A percentile compares a stretch with the other conserved stretches of the same genome.
Evolutionary conservation across 768 basidiomycete genomes (phyloP).

Genomic region (Xerocomus brunneocitrinus): DNA sequence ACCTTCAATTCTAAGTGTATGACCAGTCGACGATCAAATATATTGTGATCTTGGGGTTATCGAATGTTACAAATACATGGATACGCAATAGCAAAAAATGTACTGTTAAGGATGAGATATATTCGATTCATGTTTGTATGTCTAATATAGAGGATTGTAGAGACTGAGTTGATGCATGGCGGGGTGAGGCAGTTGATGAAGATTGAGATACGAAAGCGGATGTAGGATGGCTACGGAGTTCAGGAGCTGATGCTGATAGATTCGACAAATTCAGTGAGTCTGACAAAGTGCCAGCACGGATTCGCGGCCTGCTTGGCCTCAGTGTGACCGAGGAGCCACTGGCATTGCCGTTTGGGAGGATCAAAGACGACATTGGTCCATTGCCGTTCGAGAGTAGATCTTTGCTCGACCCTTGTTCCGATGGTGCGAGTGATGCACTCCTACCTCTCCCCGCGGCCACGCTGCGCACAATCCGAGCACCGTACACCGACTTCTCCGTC

Average conservation of each 20-base stretch:
- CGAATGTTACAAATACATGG: conserved; percentile 2
- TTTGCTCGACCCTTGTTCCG: conserved; percentile 24
- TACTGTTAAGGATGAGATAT: conserved; percentile 16
- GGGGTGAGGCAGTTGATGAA: conserved; percentile 11
- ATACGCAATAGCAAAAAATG: conserved; percentile 19
- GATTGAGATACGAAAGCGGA: conserved; percentile 9
- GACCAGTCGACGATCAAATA: no score
- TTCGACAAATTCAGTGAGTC: conserved; percentile 8
- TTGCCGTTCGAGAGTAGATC: conserved; percentile 11
- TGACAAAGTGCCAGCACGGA: conserved; percentile 3
- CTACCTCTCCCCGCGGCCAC: conserved; percentile 46
- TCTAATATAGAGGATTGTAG: conserved; percentile 16
- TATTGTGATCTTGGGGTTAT: background rate
- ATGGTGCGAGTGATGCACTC: conserved; percentile 34
- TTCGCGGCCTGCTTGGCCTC: conserved; percentile 15
- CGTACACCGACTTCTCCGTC: conserved; percentile 26
- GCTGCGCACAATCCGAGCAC: conserved; percentile 52
- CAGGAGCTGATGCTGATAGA: conserved; percentile 25
- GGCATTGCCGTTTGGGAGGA: conserved; percentile 23
- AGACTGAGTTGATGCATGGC: conserved; percentile 10
- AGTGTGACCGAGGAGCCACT: conserved; percentile 20
- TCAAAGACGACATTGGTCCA: conserved; percentile 5
- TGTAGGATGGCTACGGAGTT: conserved; percentile 17
- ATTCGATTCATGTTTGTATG: conserved; percentile 23
- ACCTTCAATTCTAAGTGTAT: background rate